These are phyloP conservation scores for Spathaspora arborariae DNA, from an alignment of 805 yeast genomes.

Conservation along the genomic window DNA sequence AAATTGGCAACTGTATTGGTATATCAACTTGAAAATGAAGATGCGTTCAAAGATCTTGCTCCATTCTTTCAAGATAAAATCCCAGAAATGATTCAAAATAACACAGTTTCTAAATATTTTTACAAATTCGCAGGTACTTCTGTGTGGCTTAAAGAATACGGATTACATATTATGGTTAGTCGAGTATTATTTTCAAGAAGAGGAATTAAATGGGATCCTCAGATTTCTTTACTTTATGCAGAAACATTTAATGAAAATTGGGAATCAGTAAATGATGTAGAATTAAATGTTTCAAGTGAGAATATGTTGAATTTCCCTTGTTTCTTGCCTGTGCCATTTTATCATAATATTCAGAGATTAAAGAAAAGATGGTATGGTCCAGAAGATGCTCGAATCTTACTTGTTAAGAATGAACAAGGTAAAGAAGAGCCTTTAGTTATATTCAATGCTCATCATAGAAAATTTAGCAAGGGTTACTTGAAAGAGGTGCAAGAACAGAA, in stretches of 20 bases:
- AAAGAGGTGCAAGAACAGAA: neutral
- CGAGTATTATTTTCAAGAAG: constrained; percentile 22
- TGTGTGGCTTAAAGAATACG: constrained; percentile 28
- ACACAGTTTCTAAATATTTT: constrained; percentile 17
- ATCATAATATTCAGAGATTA: constrained; percentile 9
- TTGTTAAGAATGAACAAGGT: constrained; percentile 18
- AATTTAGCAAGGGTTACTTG: neutral
- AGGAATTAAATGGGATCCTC: constrained; percentile 21
- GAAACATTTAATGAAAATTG: constrained; percentile 21
- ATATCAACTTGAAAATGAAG: constrained; percentile 4
- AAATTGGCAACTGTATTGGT: constrained; percentile 6
- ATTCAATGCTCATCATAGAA: constrained; percentile 18
- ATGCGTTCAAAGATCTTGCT: constrained; percentile 4
- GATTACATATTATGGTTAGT: constrained; percentile 29
- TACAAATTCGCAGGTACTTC: constrained; percentile 30
- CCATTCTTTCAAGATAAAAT: constrained; percentile 7
- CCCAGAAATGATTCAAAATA: constrained; percentile 7
- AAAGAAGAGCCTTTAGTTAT: constrained; percentile 24
- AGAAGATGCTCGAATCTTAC: constrained; percentile 22
- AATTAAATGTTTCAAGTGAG: constrained; percentile 14
- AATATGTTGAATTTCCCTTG: constrained; percentile 10
- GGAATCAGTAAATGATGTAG: constrained; percentile 18
- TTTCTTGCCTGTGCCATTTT: constrained; percentile 10
- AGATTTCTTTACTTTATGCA: constrained; percentile 19
- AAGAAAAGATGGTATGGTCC: constrained; percentile 18